Evolutionary conservation across 2,329 filamentous ascomycete species (phyloP).

Genomic region (Ophiostoma populinum): DNA sequence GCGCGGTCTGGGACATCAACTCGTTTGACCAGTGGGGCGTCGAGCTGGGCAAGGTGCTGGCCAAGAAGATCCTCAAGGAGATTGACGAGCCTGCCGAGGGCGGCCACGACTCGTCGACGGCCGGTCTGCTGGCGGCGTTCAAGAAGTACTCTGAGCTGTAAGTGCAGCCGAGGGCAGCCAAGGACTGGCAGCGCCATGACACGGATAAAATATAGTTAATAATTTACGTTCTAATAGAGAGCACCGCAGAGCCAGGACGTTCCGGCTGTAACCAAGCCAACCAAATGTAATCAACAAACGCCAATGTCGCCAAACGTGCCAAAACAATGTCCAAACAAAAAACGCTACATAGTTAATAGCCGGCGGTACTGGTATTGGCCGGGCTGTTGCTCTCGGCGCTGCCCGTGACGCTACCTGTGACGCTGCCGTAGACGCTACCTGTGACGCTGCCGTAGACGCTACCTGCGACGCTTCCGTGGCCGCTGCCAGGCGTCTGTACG

Average conservation of each 20-base stretch:
- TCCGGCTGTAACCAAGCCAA: too few species aligned
- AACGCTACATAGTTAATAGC: too few species aligned
- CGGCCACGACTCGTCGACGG: conserved; percentile 75
- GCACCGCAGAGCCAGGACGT: too few species aligned
- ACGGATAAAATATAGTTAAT: too few species aligned
- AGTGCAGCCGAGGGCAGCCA: not conserved
- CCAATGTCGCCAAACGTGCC: too few species aligned
- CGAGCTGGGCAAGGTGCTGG: conserved; percentile 88
- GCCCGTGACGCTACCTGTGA: too few species aligned
- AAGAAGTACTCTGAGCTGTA: conserved; percentile 51
- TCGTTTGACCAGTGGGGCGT: conserved; percentile 99
- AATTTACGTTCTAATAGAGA: too few species aligned
- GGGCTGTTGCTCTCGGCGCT: too few species aligned
- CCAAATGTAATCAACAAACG: too few species aligned
- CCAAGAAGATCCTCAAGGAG: conserved; percentile 80
- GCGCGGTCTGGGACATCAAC: conserved; percentile 98
- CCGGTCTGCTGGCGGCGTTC: conserved; percentile 78
- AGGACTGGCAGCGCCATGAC: not conserved
- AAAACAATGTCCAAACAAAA: too few species aligned
- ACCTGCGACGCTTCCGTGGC: not conserved
- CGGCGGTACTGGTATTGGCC: too few species aligned
- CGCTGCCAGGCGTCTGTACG: not conserved
- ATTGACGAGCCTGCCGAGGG: conserved; percentile 53
- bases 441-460: not conserved
- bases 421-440: too few species aligned